Conservation (phyloP, 495 filamentous ascomycete species). For the Patellaria atrata region DNA sequence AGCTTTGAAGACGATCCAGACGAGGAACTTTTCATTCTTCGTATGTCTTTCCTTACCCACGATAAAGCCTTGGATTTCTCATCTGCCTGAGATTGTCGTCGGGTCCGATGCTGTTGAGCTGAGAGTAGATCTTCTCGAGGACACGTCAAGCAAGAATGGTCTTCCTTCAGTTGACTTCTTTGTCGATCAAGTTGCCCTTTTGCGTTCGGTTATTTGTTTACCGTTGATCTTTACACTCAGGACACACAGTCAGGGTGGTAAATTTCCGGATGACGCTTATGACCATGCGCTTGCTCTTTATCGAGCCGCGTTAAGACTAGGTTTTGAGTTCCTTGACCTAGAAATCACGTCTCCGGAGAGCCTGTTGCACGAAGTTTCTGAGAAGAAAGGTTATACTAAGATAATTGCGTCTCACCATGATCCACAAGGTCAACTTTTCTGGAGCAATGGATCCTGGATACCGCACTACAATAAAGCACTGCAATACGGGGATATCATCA, state of each 20-base stretch:
- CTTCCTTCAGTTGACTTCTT: slow-evolving; percentile 61
- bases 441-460: slow-evolving; percentile 81
- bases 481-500: slow-evolving; percentile 80
- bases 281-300: slow-evolving; percentile 60
- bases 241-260: slow-evolving; percentile 72
- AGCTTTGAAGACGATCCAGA: slow-evolving; percentile 49
- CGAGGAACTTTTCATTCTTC: slow-evolving; percentile 76
- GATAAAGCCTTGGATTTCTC: slow-evolving; percentile 44
- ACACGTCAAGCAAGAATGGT: slow-evolving; percentile 43
- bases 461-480: slow-evolving; percentile 74
- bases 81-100: slow-evolving; percentile 57
- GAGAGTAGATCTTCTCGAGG: slow-evolving; percentile 79
- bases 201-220: slow-evolving; percentile 58
- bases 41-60: slow-evolving; percentile 76
- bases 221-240: slow-evolving; percentile 91
- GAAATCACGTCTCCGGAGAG: slow-evolving; percentile 76
- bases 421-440: slow-evolving; percentile 60
- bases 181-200: slow-evolving; percentile 62
- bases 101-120: slow-evolving; percentile 91
- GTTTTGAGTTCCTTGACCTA: slow-evolving; percentile 83
- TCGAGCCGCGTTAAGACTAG: slow-evolving; percentile 60
- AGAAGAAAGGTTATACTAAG: slow-evolving; percentile 54
- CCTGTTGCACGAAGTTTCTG: slow-evolving; percentile 50
- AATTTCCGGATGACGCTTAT: slow-evolving; percentile 65
- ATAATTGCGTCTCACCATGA: slow-evolving; percentile 97